Conservation (phyloP, 2,329 filamentous ascomycete genomes). For the Fusarium kyushuense region DNA sequence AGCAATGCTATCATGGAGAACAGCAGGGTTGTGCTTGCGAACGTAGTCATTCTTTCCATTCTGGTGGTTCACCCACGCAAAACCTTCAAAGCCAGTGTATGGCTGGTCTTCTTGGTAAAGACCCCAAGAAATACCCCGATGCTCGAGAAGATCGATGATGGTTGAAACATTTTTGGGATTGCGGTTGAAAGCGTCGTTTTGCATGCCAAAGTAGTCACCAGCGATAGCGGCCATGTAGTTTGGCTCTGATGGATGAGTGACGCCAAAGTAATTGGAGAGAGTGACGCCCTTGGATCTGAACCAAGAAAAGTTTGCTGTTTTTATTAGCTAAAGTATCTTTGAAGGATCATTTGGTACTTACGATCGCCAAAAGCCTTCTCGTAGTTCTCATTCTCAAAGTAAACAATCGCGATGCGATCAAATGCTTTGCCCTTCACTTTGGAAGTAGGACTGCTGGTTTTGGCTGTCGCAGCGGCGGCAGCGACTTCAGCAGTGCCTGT, state of each 20-base stretch:
- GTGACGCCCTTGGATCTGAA: conserved; percentile 49
- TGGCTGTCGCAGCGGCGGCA: conserved; percentile 69
- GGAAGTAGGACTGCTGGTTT: conserved; percentile 70
- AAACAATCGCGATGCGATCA: conserved; percentile 78
- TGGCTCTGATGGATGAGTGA: conserved; percentile 76
- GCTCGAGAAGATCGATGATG: conserved; percentile 76
- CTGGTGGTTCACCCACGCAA: conserved; percentile 71
- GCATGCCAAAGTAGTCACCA: conserved; percentile 73
- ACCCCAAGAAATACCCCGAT: conserved; percentile 73
- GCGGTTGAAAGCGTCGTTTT: conserved; percentile 68
- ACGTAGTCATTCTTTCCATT: conserved; percentile 81
- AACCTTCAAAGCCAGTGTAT: conserved; percentile 78
- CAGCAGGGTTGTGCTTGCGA: conserved; percentile 80
- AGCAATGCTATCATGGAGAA: conserved; percentile 75
- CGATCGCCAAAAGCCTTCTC: conserved; percentile 72
- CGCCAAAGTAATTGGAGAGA: conserved; percentile 57
- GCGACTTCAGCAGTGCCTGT: conserved; percentile 64
- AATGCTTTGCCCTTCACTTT: conserved; percentile 78
- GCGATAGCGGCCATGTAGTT: conserved; percentile 73
- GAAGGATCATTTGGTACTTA: conserved; percentile 49
- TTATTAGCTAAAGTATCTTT: background rate
- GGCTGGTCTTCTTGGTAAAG: conserved; percentile 84
- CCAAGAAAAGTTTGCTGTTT: conserved; percentile 45
- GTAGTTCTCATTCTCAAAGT: conserved; percentile 82
- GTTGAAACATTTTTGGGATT: conserved; percentile 72